Conservation (phyloP, 371 early-diverging fungal species). For the Mortierella sp. region DNA sequence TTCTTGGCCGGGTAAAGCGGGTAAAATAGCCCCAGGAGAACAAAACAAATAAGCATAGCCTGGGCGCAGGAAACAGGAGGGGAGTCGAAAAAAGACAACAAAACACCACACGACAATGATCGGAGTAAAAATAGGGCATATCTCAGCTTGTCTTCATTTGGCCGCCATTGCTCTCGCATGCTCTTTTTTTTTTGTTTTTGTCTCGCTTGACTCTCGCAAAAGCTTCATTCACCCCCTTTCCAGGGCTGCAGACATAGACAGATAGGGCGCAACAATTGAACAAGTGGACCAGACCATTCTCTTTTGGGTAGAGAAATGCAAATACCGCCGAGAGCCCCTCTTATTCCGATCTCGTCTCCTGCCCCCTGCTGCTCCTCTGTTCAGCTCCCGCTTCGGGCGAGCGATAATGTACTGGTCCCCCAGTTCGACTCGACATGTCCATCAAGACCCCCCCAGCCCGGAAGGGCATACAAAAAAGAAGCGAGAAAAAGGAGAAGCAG, state of each 20-base stretch:
- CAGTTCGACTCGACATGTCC: background rate
- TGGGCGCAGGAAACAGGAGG: background rate
- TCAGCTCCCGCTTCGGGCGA: background rate
- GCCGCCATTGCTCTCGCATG: background rate
- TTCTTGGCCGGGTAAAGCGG: background rate
- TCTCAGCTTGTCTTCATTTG: background rate
- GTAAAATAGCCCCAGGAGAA: background rate
- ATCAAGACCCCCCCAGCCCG: background rate
- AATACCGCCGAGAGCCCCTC: background rate
- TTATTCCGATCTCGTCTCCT: background rate
- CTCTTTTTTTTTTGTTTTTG: background rate
- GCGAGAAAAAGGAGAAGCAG: background rate
- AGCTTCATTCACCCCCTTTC: background rate
- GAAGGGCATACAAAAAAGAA: background rate
- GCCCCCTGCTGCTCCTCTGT: background rate
- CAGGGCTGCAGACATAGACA: no score
- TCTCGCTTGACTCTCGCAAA: no score
- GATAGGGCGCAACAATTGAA: background rate
- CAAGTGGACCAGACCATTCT: background rate
- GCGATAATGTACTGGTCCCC: background rate
- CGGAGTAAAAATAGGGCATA: slow-evolving; percentile 1
- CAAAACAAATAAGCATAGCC: background rate
- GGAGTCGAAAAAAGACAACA: background rate
- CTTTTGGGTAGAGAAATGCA: background rate
- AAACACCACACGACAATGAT: background rate